phyloP scores from a whole-genome alignment of 352 stramenopile species.

The Aphanomyces astaci region DNA sequence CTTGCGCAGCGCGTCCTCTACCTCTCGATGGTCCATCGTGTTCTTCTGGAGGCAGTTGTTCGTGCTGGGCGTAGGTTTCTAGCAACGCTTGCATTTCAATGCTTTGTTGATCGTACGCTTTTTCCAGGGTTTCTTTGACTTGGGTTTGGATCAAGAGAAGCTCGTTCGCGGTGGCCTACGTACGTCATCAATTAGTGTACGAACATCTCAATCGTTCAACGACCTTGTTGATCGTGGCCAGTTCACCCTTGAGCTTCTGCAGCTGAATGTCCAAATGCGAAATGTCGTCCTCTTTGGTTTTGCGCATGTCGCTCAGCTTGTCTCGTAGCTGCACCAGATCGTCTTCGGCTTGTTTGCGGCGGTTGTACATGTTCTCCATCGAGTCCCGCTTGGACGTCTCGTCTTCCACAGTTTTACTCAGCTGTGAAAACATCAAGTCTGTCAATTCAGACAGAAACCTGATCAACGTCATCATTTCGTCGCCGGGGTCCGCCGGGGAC shows the following conservation, averaged over 20 bases:
- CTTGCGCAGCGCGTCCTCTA: slow-evolving; percentile 70
- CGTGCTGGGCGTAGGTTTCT: slow-evolving; percentile 45
- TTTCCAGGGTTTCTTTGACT: slow-evolving; percentile 63
- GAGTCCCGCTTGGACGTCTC: slow-evolving; percentile 76
- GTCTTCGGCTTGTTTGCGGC: slow-evolving; percentile 76
- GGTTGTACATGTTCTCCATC: slow-evolving; percentile 61
- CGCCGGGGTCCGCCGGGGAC: slow-evolving; percentile 41
- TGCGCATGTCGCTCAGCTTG: slow-evolving; percentile 66
- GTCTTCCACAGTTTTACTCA: slow-evolving; percentile 82
- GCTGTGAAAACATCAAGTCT: slow-evolving; percentile 60
- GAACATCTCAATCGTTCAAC: too few species aligned
- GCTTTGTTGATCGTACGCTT: slow-evolving; percentile 66
- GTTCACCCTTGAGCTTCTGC: slow-evolving; percentile 70
- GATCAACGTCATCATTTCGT: slow-evolving; percentile 65
- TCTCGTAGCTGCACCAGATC: slow-evolving; percentile 64
- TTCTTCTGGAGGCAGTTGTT: slow-evolving; percentile 55
- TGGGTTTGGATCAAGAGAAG: slow-evolving; percentile 67
- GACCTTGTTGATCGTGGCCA: slow-evolving; percentile 66
- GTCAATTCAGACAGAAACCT: slow-evolving; percentile 73
- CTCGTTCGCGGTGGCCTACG: slow-evolving; percentile 53
- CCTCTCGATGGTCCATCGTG: slow-evolving; percentile 74
- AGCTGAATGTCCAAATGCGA: slow-evolving; percentile 69
- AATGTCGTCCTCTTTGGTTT: slow-evolving; percentile 77
- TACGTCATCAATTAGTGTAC: too few species aligned
- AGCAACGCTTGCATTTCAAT: slow-evolving; percentile 66